A percentile compares a stretch with the other conserved stretches of the same genome.
phyloP scores from a whole-genome alignment of 1,139 yeast species.

The Pichia inconspicua region DNA sequence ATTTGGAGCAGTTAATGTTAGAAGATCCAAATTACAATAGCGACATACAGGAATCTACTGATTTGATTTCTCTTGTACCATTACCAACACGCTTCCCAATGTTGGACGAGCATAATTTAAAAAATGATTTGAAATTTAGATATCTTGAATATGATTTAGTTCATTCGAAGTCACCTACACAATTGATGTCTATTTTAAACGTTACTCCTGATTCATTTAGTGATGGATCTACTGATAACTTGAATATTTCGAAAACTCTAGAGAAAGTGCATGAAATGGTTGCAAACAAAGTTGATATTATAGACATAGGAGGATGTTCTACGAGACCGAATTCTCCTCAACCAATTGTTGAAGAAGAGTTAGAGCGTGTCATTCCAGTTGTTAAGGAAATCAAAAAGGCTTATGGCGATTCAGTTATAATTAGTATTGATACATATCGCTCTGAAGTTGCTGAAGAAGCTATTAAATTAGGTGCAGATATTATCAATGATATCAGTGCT shows the following conservation, averaged over 20 bases:
- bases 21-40: slow-evolving; percentile 20
- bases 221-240: slow-evolving; percentile 62
- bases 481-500: slow-evolving; percentile 85
- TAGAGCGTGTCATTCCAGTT: slow-evolving; percentile 61
- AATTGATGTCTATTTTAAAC: slow-evolving; percentile 80
- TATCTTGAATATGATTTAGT: slow-evolving; percentile 34
- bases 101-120: slow-evolving; percentile 9
- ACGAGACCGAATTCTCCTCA: slow-evolving; percentile 76
- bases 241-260: slow-evolving; percentile 35
- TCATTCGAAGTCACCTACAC: slow-evolving; percentile 34
- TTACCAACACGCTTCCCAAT: slow-evolving; percentile 26
- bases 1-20: slow-evolving; percentile 46
- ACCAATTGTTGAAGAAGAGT: slow-evolving; percentile 46
- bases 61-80: slow-evolving; percentile 41
- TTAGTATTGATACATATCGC: slow-evolving; percentile 84
- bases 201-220: slow-evolving; percentile 94
- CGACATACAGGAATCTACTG: slow-evolving; percentile 41
- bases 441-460: slow-evolving; percentile 65
- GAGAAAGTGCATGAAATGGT: slow-evolving; percentile 35
- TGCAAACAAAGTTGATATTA: slow-evolving; percentile 52
- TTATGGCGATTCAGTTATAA: slow-evolving; percentile 32
- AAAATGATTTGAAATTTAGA: slow-evolving; percentile 14
- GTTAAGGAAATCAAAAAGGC: slow-evolving; percentile 49
- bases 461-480: slow-evolving; percentile 74
- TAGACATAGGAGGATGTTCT: slow-evolving; percentile 91